These are phyloP conservation scores for Fusarium incarnatum DNA, from an alignment of 2,329 filamentous ascomycete species.

Conservation along the genomic window DNA sequence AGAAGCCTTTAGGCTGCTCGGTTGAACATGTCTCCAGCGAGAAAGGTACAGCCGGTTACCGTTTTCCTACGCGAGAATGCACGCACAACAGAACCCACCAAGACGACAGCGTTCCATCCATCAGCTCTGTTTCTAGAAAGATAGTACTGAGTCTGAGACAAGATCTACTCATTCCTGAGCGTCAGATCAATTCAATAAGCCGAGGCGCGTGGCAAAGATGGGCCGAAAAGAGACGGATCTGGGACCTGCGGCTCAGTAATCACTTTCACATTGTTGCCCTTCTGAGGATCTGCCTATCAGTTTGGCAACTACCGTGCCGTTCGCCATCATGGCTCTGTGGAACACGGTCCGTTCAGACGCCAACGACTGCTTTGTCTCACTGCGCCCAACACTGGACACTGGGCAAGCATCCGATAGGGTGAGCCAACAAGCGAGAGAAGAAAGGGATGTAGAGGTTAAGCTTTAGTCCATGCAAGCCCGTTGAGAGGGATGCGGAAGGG, in stretches of 20 bases:
- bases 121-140: conserved; percentile 33
- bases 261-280: conserved; percentile 9
- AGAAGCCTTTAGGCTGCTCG: neutral
- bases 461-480: conserved; percentile 5
- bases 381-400: neutral
- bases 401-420: conserved; percentile 33
- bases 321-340: conserved; percentile 9
- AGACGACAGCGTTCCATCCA: conserved; percentile 29
- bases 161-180: conserved; percentile 35
- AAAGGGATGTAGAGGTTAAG: conserved; percentile 17
- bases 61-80: neutral
- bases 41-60: neutral
- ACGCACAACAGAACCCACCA: neutral
- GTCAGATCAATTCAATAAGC: conserved; percentile 16
- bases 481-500: conserved; percentile 5
- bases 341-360: conserved; percentile 11
- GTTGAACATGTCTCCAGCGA: conserved; percentile 4
- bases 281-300: conserved; percentile 7
- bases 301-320: conserved; percentile 12
- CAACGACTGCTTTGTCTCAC: conserved; percentile 31
- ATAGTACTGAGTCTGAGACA: conserved; percentile 25
- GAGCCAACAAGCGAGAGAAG: conserved; percentile 11
- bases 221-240: conserved; percentile 29
- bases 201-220: conserved; percentile 31
- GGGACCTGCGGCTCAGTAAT: conserved; percentile 8